Conservation (phyloP, 306 rosid genomes). For the Prunus salicina region DNA sequence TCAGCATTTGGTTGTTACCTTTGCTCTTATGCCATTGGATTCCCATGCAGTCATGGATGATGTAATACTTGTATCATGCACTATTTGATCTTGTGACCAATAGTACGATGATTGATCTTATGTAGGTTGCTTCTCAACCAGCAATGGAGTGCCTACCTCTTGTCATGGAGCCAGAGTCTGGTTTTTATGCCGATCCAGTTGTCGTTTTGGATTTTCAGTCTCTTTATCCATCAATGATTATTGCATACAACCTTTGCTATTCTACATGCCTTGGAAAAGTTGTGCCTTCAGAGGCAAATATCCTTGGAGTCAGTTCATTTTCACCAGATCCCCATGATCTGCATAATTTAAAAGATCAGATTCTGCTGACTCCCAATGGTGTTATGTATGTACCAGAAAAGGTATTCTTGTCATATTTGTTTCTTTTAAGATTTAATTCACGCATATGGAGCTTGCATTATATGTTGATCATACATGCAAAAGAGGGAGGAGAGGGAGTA, state of each 20-base stretch:
- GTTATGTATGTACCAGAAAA: constrained; percentile 84
- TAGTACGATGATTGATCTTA: constrained; percentile 10
- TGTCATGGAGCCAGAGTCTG: constrained; percentile 98
- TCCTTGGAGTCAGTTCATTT: constrained; percentile 77
- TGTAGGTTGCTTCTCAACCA: constrained; percentile 96
- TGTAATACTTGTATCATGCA: too few species aligned
- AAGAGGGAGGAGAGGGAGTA: constrained; percentile 7
- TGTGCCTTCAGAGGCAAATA: constrained; percentile 58
- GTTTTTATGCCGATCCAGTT: constrained; percentile 94
- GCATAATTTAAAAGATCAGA: constrained; percentile 58
- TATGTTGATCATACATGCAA: not conserved
- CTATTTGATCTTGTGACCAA: too few species aligned
- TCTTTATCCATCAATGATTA: constrained; percentile 96
- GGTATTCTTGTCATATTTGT: constrained; percentile 41
- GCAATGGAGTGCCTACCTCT: constrained; percentile 97
- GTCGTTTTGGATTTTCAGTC: constrained; percentile 94
- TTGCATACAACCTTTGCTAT: constrained; percentile 94
- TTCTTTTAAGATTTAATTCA: not conserved
- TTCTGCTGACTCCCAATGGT: constrained; percentile 87
- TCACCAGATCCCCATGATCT: constrained; percentile 63
- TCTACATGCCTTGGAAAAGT: constrained; percentile 91
- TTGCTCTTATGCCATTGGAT: too few species aligned
- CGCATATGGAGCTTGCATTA: not conserved
- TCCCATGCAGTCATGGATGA: too few species aligned
- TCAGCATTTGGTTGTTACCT: too few species aligned